Percentiles rank a stretch among this genome's conserved stretches.
Conservation (phyloP, 2,329 filamentous ascomycete genomes). For the Bipolaris bicolor region DNA sequence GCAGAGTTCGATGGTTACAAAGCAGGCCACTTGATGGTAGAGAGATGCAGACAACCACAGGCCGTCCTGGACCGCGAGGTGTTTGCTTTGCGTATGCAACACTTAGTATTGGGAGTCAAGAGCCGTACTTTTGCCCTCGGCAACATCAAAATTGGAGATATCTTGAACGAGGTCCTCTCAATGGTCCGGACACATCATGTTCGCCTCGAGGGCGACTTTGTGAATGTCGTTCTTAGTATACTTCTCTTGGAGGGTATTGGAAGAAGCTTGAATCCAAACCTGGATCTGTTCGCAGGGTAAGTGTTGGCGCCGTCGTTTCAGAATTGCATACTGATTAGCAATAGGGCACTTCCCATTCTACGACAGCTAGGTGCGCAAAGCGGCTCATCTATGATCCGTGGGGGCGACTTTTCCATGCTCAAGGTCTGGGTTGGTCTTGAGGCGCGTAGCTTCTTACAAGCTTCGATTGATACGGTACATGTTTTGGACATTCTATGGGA, state of each 20-base stretch:
- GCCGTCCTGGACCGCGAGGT: constrained; percentile 87
- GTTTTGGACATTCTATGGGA: background rate
- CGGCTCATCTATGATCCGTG: constrained; percentile 61
- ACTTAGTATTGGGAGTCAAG: constrained; percentile 90
- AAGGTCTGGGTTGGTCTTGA: constrained; percentile 92
- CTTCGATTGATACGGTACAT: constrained; percentile 84
- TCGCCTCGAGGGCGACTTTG: constrained; percentile 92
- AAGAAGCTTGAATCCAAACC: constrained; percentile 79
- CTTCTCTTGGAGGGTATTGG: constrained; percentile 93
- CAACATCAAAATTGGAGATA: constrained; percentile 94
- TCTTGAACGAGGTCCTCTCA: constrained; percentile 83
- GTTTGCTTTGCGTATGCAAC: constrained; percentile 96
- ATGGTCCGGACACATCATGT: constrained; percentile 96
- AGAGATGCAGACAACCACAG: constrained; percentile 89
- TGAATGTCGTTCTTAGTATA: constrained; percentile 97
- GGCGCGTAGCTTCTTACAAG: constrained; percentile 85
- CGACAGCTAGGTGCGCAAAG: constrained; percentile 83
- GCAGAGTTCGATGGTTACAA: constrained; percentile 98
- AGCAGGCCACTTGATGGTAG: constrained; percentile 93
- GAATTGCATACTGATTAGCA: constrained; percentile 14
- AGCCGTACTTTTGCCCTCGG: constrained; percentile 87
- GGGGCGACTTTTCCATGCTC: constrained; percentile 69
- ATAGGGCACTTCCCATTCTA: constrained; percentile 84
- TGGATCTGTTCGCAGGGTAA: constrained; percentile 82
- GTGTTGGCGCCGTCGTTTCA: constrained; percentile 24